Evolutionary conservation across 495 filamentous ascomycete genomes (phyloP), one percentile per base, ranked within the genome.

Genomic region (Podospora bellae-mahoneyi): DNA sequence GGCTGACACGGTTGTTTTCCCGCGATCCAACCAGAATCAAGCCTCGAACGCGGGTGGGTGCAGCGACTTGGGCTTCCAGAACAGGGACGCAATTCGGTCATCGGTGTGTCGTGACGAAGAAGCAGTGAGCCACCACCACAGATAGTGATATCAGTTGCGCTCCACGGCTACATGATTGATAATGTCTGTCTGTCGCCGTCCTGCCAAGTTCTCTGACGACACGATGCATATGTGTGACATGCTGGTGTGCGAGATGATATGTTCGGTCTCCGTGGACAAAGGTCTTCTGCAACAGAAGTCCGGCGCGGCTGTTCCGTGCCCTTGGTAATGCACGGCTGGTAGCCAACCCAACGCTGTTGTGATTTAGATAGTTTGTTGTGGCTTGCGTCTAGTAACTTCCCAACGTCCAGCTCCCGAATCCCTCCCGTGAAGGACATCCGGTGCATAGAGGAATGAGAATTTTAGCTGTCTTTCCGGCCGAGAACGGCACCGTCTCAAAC

Each of bases 1-100:
- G 68, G 68, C 65, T 70, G 69, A 63, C 48, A 65, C 27, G 60
- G 57, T 53, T 57, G 60, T 62, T 65, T 65, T 71, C 65, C 65
- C 57, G 30, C 62, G 32, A 65, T 54, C 69, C 65, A 68, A 66
- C 65, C 62, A 70, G 62, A 63, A 53, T 53, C 23, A 58, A 64
- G 48, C 39, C 15, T 48, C 13, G 13, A 16, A 48, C 60, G 32
- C 65, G 56, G 66, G 10, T 34, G 15, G 54, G 26, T 39, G 54
- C 64, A 65, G 19, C 48, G 6, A n/a, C 57, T n/a, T 20, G 30
- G 18, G 56, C n/a, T 48, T 48, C 54, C 48, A 59, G 66, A 55
- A 44, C 20, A 10, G 39, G 6, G 13, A 27, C n/a, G 10, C 10
- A n/a, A 63, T 26, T 30, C 27, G 30, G 60, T n/a, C 53, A 61